Conservation (phyloP, 177 flowering plant genomes). For the Vitis hybrid region DNA sequence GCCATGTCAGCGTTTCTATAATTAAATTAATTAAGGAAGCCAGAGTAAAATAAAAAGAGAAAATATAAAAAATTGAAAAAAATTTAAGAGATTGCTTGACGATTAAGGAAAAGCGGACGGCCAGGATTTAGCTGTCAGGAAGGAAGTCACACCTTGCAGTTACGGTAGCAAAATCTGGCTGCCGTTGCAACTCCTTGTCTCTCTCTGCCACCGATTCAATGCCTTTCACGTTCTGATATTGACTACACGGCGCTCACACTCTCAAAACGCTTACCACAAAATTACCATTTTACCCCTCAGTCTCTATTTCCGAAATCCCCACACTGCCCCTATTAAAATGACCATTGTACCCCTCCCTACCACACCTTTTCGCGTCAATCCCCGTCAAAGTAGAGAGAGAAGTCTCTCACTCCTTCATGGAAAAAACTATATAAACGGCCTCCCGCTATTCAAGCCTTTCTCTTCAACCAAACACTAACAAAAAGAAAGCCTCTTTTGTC, state of each 20-base stretch:
- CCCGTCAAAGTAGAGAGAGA: constrained; percentile 1
- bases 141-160: too few species aligned
- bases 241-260: constrained; percentile 8
- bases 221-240: constrained; percentile 20
- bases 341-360: background rate
- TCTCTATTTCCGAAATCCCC: background rate
- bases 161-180: too few species aligned
- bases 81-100: too few species aligned
- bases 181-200: background rate
- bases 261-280: background rate
- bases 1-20: too few species aligned
- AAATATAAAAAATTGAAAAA: too few species aligned
- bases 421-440: constrained; percentile 37
- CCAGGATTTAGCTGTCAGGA: too few species aligned
- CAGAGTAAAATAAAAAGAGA: too few species aligned
- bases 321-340: background rate
- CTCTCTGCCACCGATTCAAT: constrained; percentile 12
- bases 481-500: constrained; percentile 11
- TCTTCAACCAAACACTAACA: constrained; percentile 5
- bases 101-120: too few species aligned
- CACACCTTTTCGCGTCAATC: background rate
- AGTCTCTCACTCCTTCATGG: background rate
- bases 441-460: constrained; percentile 35
- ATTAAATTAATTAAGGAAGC: too few species aligned
- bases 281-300: background rate